These are phyloP conservation scores for Solanum ossicruentum DNA, from an alignment of 257 asterid genomes.

Conservation along the genomic window DNA sequence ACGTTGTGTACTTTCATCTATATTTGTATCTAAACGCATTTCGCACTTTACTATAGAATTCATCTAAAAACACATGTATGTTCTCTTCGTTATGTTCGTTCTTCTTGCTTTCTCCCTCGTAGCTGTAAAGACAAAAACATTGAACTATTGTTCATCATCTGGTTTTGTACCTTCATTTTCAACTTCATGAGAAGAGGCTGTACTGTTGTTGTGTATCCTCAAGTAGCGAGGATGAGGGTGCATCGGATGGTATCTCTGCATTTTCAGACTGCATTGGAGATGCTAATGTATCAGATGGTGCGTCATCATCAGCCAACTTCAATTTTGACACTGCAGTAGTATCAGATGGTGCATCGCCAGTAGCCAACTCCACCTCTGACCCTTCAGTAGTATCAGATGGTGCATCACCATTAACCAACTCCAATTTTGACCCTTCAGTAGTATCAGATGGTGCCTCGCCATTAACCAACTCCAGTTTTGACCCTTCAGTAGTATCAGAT, in stretches of 20 bases:
- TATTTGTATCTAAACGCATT: not conserved
- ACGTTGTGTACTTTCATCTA: not conserved
- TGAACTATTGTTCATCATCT: constrained; percentile 14
- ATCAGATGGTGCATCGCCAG: constrained; percentile 15
- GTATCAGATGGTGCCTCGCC: constrained; percentile 13
- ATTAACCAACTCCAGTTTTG: not conserved
- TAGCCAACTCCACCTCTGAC: constrained; percentile 9
- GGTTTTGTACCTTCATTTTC: constrained; percentile 15
- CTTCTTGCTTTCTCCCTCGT: not conserved
- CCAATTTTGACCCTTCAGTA: constrained; percentile 28
- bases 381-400: constrained; percentile 30
- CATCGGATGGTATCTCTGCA: not conserved
- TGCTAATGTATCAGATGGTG: constrained; percentile 1
- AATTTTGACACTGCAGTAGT: constrained; percentile 31
- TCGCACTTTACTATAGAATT: not conserved
- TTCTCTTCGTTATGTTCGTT: not conserved
- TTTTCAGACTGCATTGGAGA: not conserved
- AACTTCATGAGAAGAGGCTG: not conserved
- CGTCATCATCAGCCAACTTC: constrained; percentile 20
- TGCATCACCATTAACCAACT: not conserved
- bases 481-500: not conserved
- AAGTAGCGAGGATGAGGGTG: not conserved
- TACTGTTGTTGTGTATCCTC: constrained; percentile 10
- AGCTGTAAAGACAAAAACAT: not conserved
- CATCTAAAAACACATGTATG: not conserved